Percentiles rank a stretch among this genome's conserved stretches.
Evolutionary conservation across 805 yeast genomes (phyloP).

Genomic region (Pichia sporocuriosa): DNA sequence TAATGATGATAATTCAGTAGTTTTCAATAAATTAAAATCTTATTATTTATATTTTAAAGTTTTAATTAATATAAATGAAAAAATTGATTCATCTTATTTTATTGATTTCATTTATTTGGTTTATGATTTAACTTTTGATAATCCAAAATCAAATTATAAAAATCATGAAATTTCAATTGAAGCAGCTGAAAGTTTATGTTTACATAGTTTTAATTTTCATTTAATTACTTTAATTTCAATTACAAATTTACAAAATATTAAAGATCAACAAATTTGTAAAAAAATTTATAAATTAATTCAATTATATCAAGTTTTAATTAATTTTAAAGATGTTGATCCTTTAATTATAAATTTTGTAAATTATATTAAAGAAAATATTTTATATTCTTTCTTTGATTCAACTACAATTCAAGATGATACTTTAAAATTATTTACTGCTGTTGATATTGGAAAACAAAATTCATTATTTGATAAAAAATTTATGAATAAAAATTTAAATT

Average conservation of each 20-base stretch:
- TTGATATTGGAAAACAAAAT: slow-evolving; percentile 3
- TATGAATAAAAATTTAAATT: not conserved
- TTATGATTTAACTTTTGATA: slow-evolving; percentile 19
- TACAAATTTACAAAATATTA: slow-evolving; percentile 16
- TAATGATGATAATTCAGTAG: slow-evolving; percentile 21
- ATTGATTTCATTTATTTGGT: slow-evolving; percentile 19
- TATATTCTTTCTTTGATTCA: slow-evolving; percentile 12
- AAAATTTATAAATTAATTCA: slow-evolving; percentile 18
- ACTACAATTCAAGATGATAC: slow-evolving; percentile 16
- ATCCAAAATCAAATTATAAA: slow-evolving; percentile 10
- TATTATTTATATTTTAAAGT: slow-evolving; percentile 27
- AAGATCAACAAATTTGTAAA: slow-evolving; percentile 11
- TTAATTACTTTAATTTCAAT: slow-evolving; percentile 24
- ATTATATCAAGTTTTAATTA: slow-evolving; percentile 21
- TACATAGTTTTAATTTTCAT: slow-evolving; percentile 30
- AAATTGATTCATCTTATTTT: slow-evolving; percentile 18
- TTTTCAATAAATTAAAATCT: slow-evolving; percentile 25
- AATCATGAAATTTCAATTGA: slow-evolving; percentile 16
- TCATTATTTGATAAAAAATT: slow-evolving; percentile 22
- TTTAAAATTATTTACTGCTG: slow-evolving; percentile 20
- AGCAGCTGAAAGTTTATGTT: slow-evolving; percentile 22
- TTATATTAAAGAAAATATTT: slow-evolving; percentile 17
- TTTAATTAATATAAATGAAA: slow-evolving; percentile 18
- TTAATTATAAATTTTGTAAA: slow-evolving; percentile 16
- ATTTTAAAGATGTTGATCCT: slow-evolving; percentile 21